These are phyloP conservation scores for Cutaneotrichosporon cutaneum DNA, from an alignment of 1,284 basidiomycete genomes.

Conservation along the genomic window DNA sequence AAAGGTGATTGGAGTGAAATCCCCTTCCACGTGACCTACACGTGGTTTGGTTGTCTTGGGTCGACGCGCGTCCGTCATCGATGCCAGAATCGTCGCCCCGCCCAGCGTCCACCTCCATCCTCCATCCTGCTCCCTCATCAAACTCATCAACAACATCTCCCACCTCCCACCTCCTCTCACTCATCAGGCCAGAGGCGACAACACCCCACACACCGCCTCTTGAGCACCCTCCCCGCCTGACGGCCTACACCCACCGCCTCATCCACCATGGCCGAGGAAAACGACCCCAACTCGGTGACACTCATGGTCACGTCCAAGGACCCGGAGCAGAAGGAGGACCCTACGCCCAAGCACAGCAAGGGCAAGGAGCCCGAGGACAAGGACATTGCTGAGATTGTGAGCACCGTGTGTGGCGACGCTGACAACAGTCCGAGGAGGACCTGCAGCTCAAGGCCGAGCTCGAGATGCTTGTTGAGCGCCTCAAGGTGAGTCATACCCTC, in stretches of 20 bases:
- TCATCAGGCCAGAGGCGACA: background rate
- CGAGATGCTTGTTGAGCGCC: conserved; percentile 93
- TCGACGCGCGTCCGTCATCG: conserved; percentile 10
- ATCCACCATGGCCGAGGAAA: conserved; percentile 27
- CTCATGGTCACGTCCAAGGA: conserved; percentile 55
- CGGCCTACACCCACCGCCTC: background rate
- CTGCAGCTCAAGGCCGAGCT: conserved; percentile 90
- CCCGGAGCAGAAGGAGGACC: conserved; percentile 50
- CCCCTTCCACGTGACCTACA: background rate
- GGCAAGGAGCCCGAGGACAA: conserved; percentile 52
- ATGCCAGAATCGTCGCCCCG: background rate
- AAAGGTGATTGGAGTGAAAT: background rate
- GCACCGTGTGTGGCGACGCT: conserved; percentile 44
- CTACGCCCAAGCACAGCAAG: conserved; percentile 56
- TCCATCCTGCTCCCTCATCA: too few species aligned
- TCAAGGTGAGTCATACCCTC: conserved; percentile 70
- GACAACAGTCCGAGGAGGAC: conserved; percentile 84
- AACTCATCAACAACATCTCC: background rate
- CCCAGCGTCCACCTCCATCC: too few species aligned
- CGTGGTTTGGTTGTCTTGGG: background rate
- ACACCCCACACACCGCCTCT: background rate
- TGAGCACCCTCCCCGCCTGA: background rate
- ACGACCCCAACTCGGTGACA: conserved; percentile 38
- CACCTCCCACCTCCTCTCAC: background rate
- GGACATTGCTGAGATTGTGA: conserved; percentile 76